Evolutionary conservation across 2,329 filamentous ascomycete genomes (phyloP).

Genomic region (Trichophyton schoenleinii): DNA sequence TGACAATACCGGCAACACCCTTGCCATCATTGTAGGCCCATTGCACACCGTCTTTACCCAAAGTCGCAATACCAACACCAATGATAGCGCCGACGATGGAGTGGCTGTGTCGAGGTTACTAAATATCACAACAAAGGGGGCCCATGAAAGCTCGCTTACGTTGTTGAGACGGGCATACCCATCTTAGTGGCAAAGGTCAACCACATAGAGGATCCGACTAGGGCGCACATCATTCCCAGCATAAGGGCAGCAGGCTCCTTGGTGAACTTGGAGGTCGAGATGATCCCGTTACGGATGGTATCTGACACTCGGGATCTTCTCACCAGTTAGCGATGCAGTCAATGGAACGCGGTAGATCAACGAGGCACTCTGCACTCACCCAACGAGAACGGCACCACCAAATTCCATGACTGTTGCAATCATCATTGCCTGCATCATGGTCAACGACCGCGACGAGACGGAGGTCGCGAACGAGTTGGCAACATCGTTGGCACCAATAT

Average conservation of each 20-base stretch:
- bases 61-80: conserved; percentile 22
- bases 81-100: conserved; percentile 29
- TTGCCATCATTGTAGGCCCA: conserved; percentile 33
- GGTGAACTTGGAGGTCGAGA: conserved; percentile 27
- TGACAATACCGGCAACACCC: conserved; percentile 37
- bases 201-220: conserved; percentile 28
- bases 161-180: conserved; percentile 33
- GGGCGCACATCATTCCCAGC: conserved; percentile 28
- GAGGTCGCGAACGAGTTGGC: conserved; percentile 44
- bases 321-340: not conserved
- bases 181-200: conserved; percentile 24
- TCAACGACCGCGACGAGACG: conserved; percentile 40
- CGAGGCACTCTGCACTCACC: conserved; percentile 15
- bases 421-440: conserved; percentile 41
- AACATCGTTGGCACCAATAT: conserved; percentile 38
- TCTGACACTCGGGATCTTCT: conserved; percentile 26
- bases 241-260: conserved; percentile 26
- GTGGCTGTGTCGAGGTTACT: conserved; percentile 14
- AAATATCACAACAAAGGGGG: not conserved
- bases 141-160: conserved; percentile 6
- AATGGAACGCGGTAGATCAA: not conserved
- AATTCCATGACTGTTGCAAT: conserved; percentile 40
- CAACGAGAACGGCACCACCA: conserved; percentile 41
- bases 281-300: conserved; percentile 36
- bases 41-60: conserved; percentile 20